A percentile compares a stretch with the other conserved stretches of the same genome.
Evolutionary conservation across 2,329 filamentous ascomycete species (phyloP).

Genomic region (Colletotrichum kahawae): DNA sequence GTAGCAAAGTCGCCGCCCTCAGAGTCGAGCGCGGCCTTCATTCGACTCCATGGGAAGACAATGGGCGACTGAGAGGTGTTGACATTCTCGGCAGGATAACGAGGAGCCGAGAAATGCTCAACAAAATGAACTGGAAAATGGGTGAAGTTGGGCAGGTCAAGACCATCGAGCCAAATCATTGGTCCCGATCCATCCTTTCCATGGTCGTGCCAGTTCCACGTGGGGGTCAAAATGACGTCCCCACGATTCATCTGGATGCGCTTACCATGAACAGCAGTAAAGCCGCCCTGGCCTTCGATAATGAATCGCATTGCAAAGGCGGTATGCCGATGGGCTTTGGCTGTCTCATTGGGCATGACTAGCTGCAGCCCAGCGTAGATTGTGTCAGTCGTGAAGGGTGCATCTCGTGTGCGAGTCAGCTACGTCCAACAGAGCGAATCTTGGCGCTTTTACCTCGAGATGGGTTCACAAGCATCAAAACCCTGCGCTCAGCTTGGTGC

Average conservation of each 20-base stretch:
- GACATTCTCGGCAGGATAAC: slow-evolving; percentile 48
- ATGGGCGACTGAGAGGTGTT: slow-evolving; percentile 44
- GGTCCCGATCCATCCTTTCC: slow-evolving; percentile 57
- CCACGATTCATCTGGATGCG: slow-evolving; percentile 53
- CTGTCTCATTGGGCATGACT: slow-evolving; percentile 57
- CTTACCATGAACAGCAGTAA: slow-evolving; percentile 58
- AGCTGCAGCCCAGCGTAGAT: slow-evolving; percentile 60
- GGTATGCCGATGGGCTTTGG: slow-evolving; percentile 56
- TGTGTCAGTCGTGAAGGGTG: slow-evolving; percentile 59
- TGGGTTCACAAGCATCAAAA: slow-evolving; percentile 42
- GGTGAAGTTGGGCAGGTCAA: slow-evolving; percentile 55
- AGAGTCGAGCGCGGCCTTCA: slow-evolving; percentile 47
- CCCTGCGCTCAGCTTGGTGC: slow-evolving; percentile 40
- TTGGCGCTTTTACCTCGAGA: slow-evolving; percentile 25
- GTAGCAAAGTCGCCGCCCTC: slow-evolving; percentile 30
- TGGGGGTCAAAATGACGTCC: slow-evolving; percentile 60
- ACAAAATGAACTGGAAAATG: slow-evolving; percentile 59
- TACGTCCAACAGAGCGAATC: slow-evolving; percentile 28
- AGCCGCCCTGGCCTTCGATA: slow-evolving; percentile 57
- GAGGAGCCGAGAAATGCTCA: slow-evolving; percentile 46
- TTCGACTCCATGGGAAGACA: slow-evolving; percentile 53
- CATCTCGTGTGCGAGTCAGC: slow-evolving; percentile 33
- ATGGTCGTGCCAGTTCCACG: slow-evolving; percentile 62
- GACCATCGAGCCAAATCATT: slow-evolving; percentile 62
- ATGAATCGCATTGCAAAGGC: slow-evolving; percentile 61